Evolutionary conservation across 2,329 filamentous ascomycete genomes (phyloP), one percentile per base, ranked within the genome.

Genomic region (Pyrenophora tritici-repentis): DNA sequence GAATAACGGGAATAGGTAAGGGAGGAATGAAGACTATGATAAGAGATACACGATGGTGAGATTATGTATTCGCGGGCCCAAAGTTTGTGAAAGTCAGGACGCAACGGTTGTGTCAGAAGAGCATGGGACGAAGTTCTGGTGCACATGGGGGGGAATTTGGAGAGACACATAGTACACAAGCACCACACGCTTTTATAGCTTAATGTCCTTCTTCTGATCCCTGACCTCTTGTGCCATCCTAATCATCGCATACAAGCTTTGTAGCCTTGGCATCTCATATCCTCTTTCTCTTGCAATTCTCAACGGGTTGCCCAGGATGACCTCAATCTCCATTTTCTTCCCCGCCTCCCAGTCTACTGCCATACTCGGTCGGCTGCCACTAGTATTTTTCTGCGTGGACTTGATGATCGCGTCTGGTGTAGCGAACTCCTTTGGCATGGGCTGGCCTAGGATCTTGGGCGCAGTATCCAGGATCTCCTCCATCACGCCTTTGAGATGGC

Each of bases 231-330:
- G 85, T 61, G 82, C 81, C 67, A 84, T 86, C 69, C 80, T 80
- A 56, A 89, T 67, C 60, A 89, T 67, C 20, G 86, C 86, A 75
- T 89, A 89, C 59, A 89, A 61, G 17, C 74, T 87, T 75, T 89
- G 85, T 74, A 89, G 64, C 67, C 85, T 75, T 9, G 85, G 85
- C 81, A 89, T 82, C 62, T 86, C 82, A 4, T 86, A 80, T 0
- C 86, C 86, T 42, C 80, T 79, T 45, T 78, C 79, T 59, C 83
- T 75, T 8, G 86, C 87, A 39, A 88, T 84, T 57, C 84, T 75
- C 24, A 89, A 82, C 1, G 87, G 86, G 66, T 90, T 89, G 1
- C 87, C 87, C 18, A 90, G 67, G 34, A 90, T 88, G 31, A 88
- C 87, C 72, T 90, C 87, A 42, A 90, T 68, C 76, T 90, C 87